Base-by-base conservation (phyloP, 2,329 filamentous ascomycete genomes). In the Colletotrichum magnum region DNA sequence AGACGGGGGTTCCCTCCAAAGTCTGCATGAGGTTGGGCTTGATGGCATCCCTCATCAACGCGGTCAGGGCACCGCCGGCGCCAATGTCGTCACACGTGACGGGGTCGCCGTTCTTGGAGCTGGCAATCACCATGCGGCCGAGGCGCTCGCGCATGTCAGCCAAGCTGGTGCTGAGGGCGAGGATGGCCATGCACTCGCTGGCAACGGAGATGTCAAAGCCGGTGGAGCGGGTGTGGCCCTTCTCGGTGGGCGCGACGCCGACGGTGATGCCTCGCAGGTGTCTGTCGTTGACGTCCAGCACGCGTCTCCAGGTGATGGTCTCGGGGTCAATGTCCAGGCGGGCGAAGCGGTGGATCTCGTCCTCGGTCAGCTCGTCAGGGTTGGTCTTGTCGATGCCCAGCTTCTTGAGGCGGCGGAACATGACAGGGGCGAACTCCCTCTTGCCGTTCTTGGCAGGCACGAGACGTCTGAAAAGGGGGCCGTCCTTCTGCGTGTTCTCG, bases 21-120 rank as follows among this genome's bases (percentile, higher is more conserved):
- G 94, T 97, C 82, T 99, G 96, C 96, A 99, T 98, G 72, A 99
- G 85, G 83, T 98, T 99, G 69, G 96, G 96, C 87, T 99, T 99
- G 84, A 98, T 97, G 65, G 96, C 95, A 81, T 99, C 96, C 84
- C 93, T 96, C 93, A 99, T 98, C 76, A 99, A 86, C 36, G 95
- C 95, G 51, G 96, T 94, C 73, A 99, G 85, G 58, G 96, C 96
- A 75, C 96, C 96, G 63, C 95, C 95, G 21, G 92, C 94, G 74
- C 96, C 96, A 76, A 99, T 90, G 77, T 99, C 96, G 78, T 99
- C 96, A 77, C 94, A 97, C 68, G 96, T 98, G 56, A 99, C 92
- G 1, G 96, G 94, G 70, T 98, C 95, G 58, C 96, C 96, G 73
- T 85, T 86, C 76, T 87, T 90, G 50, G 95, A 98, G 70, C 92